Conservation (phyloP, 2,329 filamentous ascomycete species). For the Pseudocercospora macadamiae region DNA sequence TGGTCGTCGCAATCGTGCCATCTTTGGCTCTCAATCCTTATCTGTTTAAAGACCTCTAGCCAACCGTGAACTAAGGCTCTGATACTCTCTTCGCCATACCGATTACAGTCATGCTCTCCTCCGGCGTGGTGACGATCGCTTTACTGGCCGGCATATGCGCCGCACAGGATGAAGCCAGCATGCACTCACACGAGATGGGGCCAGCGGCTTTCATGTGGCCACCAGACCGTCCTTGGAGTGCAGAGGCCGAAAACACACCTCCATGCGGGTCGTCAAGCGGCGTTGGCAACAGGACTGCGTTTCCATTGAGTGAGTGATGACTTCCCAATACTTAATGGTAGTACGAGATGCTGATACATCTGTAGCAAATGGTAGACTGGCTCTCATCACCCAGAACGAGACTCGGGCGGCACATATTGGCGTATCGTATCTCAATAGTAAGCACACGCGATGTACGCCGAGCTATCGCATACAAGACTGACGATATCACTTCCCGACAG, state of each 20-base stretch:
- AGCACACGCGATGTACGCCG: conserved; percentile 24
- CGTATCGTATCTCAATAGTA: conserved; percentile 58
- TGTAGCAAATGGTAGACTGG: conserved; percentile 57
- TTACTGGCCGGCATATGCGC: neutral
- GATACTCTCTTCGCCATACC: neutral
- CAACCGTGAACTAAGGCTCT: too few species aligned
- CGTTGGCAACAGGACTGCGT: conserved; percentile 56
- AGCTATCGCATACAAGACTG: conserved; percentile 20
- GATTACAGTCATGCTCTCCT: neutral
- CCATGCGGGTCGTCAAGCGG: conserved; percentile 60
- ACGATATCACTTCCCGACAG: conserved; percentile 28
- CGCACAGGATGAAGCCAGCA: neutral
- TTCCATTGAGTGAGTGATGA: conserved; percentile 55
- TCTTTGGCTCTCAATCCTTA: neutral
- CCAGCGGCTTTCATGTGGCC: conserved; percentile 58
- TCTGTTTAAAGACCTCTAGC: neutral
- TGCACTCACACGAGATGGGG: conserved; percentile 13
- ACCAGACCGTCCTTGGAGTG: conserved; percentile 59
- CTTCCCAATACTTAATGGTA: neutral
- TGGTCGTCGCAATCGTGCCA: neutral
- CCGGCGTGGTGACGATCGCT: neutral
- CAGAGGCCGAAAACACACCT: conserved; percentile 57
- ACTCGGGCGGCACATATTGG: conserved; percentile 59
- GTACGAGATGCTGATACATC: neutral
- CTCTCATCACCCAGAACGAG: conserved; percentile 61